These are phyloP conservation scores for Backusella psychrophila DNA, from an alignment of 192 early-diverging fungal species.

Conservation along the genomic window DNA sequence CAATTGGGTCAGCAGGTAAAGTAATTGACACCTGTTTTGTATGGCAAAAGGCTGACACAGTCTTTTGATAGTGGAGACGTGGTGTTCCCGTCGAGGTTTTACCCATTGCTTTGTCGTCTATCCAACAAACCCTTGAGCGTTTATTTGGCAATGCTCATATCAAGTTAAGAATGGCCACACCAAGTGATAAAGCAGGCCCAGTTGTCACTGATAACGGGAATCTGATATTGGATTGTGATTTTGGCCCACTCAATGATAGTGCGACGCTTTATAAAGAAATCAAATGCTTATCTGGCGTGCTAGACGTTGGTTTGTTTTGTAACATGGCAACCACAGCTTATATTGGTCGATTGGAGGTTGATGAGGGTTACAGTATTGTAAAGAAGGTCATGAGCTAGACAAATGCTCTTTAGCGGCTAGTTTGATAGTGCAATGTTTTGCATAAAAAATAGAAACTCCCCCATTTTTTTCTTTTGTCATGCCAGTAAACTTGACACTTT, in stretches of 20 bases:
- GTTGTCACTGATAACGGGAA: conserved; percentile 96
- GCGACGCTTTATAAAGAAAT: conserved; percentile 38
- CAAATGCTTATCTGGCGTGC: conserved; percentile 80
- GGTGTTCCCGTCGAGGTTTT: conserved; percentile 92
- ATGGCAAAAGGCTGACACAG: too few species aligned
- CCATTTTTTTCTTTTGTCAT: too few species aligned
- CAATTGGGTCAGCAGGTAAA: conserved; percentile 29
- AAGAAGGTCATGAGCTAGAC: neutral
- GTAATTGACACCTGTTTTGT: neutral
- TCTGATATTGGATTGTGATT: conserved; percentile 83
- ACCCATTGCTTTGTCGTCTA: conserved; percentile 75
- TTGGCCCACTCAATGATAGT: conserved; percentile 71
- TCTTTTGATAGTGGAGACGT: conserved; percentile 55
- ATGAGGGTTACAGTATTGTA: conserved; percentile 26
- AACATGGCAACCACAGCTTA: conserved; percentile 81
- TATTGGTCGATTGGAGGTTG: conserved; percentile 80
- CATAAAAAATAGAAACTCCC: too few species aligned
- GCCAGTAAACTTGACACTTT: too few species aligned
- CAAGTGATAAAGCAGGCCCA: conserved; percentile 80
- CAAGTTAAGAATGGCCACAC: conserved; percentile 70
- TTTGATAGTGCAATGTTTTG: too few species aligned
- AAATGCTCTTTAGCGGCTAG: too few species aligned
- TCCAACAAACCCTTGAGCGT: conserved; percentile 44
- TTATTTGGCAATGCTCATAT: conserved; percentile 45
- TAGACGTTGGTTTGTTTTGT: conserved; percentile 93